Conservation (phyloP, 257 asterid genomes). For the Lycium ferocissimum region DNA sequence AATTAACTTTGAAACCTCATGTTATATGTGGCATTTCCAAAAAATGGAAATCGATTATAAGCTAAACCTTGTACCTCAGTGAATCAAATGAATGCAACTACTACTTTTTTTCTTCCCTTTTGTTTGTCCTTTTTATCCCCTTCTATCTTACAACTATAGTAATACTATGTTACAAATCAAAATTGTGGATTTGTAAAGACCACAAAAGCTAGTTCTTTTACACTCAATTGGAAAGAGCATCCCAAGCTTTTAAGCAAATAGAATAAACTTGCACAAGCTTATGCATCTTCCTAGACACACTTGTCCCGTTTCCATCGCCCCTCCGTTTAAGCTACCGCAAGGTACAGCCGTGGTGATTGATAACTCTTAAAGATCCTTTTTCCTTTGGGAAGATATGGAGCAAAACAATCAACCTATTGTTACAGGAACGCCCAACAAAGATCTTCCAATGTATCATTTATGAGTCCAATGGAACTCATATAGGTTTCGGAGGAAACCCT, state of each 20-base stretch:
- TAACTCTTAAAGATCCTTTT: background rate
- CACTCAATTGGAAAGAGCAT: constrained; percentile 41
- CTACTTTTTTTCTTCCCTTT: background rate
- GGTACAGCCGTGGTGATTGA: background rate
- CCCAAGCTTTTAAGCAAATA: constrained; percentile 40
- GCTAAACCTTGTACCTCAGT: constrained; percentile 24
- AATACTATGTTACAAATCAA: constrained; percentile 65
- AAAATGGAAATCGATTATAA: background rate
- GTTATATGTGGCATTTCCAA: background rate
- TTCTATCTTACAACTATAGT: constrained; percentile 51
- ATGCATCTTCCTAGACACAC: constrained; percentile 29
- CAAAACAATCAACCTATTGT: background rate
- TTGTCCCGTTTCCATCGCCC: constrained; percentile 18
- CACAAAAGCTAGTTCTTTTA: constrained; percentile 41
- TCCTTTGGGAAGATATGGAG: background rate
- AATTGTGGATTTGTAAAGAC: constrained; percentile 51
- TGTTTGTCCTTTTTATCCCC: constrained; percentile 24
- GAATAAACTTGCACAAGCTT: constrained; percentile 38
- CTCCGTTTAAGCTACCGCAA: constrained; percentile 22
- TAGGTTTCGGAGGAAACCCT: background rate
- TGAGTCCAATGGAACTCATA: background rate
- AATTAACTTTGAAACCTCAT: constrained; percentile 21
- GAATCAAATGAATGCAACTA: constrained; percentile 49
- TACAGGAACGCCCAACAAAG: background rate
- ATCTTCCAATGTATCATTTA: constrained; percentile 1